Evolutionary conservation across 176 grass and related monocot genomes (phyloP).

Genomic region (Ensete glaucum): DNA sequence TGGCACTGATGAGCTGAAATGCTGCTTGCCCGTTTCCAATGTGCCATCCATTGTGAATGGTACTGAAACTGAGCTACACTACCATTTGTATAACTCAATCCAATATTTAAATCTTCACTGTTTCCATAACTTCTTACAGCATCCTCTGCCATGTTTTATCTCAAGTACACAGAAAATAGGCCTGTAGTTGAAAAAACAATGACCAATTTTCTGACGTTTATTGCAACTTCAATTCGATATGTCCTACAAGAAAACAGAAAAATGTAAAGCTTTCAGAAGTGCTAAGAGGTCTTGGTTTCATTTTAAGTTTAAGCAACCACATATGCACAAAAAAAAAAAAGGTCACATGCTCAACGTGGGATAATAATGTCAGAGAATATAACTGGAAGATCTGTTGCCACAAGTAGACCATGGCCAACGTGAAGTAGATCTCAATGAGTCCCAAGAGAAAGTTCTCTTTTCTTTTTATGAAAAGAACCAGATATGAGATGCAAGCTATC

Average conservation of each 20-base stretch:
- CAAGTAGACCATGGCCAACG: no score
- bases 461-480: no score
- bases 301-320: no score
- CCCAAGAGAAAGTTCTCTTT: no score
- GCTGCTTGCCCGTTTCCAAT: background rate
- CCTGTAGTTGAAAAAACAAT: background rate
- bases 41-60: conserved; percentile 4
- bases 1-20: background rate
- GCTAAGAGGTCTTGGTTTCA: no score
- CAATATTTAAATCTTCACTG: background rate
- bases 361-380: no score
- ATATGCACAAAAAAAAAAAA: no score
- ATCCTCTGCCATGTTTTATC: background rate
- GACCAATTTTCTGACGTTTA: background rate
- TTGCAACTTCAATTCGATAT: background rate
- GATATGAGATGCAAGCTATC: no score
- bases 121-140: background rate
- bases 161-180: background rate
- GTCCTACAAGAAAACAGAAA: background rate
- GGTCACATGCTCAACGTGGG: no score
- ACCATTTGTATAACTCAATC: background rate
- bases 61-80: background rate
- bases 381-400: no score
- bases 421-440: no score
- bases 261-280: no score